Base-by-base conservation (phyloP, 2,329 filamentous ascomycete genomes). In the Xylariaceae sp. region DNA sequence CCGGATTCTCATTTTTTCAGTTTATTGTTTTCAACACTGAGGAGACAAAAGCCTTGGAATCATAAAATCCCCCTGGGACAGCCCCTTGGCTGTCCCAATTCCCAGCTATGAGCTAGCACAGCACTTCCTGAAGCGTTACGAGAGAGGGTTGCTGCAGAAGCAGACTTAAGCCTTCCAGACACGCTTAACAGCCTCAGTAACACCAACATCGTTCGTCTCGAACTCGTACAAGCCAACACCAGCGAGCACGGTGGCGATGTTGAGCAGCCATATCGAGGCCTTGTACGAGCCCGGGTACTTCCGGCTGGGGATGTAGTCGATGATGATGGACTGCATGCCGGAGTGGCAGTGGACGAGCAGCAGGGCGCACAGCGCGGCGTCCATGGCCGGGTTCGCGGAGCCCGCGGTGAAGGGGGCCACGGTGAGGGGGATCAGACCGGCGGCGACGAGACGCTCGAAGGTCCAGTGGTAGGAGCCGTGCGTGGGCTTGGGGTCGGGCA, bases 391-490 rank as follows among this genome's bases (percentile, higher is more conserved):
- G 84, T 96, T 96, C 67, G 97, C 82, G 45, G 90, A 90, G 71
- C 92, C 92, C 62, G 90, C 87, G 62, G 92, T 92, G 77, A 99
- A 99, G 64, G 94, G 94, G 45, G 92, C 88, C 67, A 97, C 81
- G 64, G 88, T 91, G 66, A 99, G 81, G 54, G 94, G 95, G 63
- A 99, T 80, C 63, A 99, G 85, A 58, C 86, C 88, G 59, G 85
- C 88, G 59, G 91, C 88, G 69, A 97, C 79, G 58, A 91, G 74
- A 72, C 90, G 92, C 82, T 99, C 94, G 72, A 96, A 96, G 62
- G 89, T 90, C 94, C 94, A 99, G 84, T 99, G 94, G 81, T 97
- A 99, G 76, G 89, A 95, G 69, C 94, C 94, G 78, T 99, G 90
- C 58, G 86, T 80, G 48, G 93, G 86, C 68, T 83, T 85, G 56